phyloP scores from a whole-genome alignment of 164 flowering plant species.

The Berberis vulgaris region DNA sequence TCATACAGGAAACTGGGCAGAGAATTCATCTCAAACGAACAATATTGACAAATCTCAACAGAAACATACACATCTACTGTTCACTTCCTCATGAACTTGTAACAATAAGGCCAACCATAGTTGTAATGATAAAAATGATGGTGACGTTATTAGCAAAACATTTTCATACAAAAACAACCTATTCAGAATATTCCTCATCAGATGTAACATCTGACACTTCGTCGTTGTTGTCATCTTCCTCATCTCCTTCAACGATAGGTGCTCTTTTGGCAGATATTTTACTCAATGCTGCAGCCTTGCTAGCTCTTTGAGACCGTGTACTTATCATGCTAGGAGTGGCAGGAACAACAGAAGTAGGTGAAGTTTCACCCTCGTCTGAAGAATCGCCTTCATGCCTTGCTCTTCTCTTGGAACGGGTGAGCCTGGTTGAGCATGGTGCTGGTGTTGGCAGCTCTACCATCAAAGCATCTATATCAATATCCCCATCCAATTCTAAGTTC shows the following conservation, averaged over 20 bases:
- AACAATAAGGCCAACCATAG: too few species aligned
- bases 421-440: conserved; percentile 41
- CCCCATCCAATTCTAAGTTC: conserved; percentile 42
- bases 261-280: conserved; percentile 41
- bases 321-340: conserved; percentile 18
- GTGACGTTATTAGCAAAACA: not conserved
- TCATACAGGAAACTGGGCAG: too few species aligned
- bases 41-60: too few species aligned
- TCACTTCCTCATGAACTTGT: too few species aligned
- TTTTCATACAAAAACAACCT: not conserved
- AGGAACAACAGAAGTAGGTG: conserved; percentile 40
- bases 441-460: conserved; percentile 44
- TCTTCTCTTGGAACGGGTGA: conserved; percentile 41
- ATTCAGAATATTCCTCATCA: conserved; percentile 28
- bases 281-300: conserved; percentile 79
- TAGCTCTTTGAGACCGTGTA: conserved; percentile 76
- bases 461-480: conserved; percentile 26
- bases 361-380: conserved; percentile 47
- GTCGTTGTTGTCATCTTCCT: conserved; percentile 23
- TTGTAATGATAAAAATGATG: not conserved
- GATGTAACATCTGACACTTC: conserved; percentile 58
- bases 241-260: conserved; percentile 20
- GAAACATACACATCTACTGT: too few species aligned
- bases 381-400: conserved; percentile 32
- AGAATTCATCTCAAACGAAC: too few species aligned